Evolutionary conservation across 176 grass and related monocot genomes (phyloP), one percentile per base, ranked within the genome.

Genomic region (Avena sativa): DNA sequence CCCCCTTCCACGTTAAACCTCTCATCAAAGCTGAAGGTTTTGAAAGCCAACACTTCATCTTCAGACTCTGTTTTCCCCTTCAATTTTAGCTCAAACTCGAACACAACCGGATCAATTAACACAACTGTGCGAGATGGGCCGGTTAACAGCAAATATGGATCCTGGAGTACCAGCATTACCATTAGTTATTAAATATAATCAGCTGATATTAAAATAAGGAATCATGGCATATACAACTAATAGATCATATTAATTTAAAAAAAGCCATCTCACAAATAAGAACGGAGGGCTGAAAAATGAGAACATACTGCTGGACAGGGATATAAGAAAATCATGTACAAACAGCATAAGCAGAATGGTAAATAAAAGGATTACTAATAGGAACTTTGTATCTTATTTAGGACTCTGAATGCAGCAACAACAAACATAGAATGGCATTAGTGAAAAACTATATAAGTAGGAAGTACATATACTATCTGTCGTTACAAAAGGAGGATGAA

Each of bases 1-100:
- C 21, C 21, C 20, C n/a, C 2, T 61, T 21, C 20, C n/a, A 8
- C 9, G 21, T 20, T 8, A 61, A n/a, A 61, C 7, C 19, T n/a
- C 10, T 61, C 58, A 2, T 61, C 20, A 0, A 21, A 61, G 58
- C 21, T 21, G 58, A 61, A 61, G 58, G 20, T 8, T 10, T 9
- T n/a, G 2, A 61, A 61, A 61, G 63, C 79, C 12, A 81, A 47
- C 61, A 81, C 63, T 67, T 81, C 66, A 68, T 81, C 79, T 68
- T 81, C 62, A 13, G 46, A 68, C 15, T 20, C 63, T 36, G 26
- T 68, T n/a, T 32, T 2, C 28, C 79, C 79, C 48, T 36, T 82
- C 53, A 49, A 26, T 69, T 82, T 82, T 50, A 82, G 12, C 51
- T 82, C 47, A 15, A 70, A 25, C 69, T 82, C 80, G 34, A 82